Conservation (phyloP, 2,329 filamentous ascomycete species). For the Apiospora pterosperma region DNA sequence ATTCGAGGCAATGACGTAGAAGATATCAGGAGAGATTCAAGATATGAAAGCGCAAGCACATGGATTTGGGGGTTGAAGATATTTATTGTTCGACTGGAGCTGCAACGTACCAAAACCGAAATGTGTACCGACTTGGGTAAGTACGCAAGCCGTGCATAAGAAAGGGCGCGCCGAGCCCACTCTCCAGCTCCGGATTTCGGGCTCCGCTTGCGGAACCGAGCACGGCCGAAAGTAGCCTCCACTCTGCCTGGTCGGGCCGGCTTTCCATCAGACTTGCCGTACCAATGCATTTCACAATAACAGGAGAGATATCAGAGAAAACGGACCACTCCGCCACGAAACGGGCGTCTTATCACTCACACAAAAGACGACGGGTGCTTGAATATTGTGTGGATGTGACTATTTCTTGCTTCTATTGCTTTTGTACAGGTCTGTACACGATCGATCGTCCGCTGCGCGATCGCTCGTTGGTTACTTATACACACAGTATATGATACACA, state of each 20-base stretch:
- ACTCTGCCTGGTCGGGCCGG: background rate
- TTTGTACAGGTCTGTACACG: background rate
- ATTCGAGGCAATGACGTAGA: background rate
- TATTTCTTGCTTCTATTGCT: constrained; percentile 2
- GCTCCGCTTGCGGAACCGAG: constrained; percentile 1
- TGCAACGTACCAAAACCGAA: background rate
- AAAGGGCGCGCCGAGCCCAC: background rate
- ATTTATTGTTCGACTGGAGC: background rate
- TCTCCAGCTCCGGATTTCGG: background rate
- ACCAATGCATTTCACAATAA: background rate
- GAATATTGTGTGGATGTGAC: background rate
- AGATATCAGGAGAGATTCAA: background rate
- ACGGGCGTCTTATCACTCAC: no score
- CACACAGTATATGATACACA: background rate
- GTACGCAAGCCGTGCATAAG: background rate
- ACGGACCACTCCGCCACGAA: background rate
- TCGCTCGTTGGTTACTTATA: background rate
- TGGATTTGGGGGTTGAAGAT: background rate
- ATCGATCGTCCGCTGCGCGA: background rate
- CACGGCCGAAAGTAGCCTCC: background rate
- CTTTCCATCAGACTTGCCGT: background rate
- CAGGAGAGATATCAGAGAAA: background rate
- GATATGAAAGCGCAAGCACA: background rate
- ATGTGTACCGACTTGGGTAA: background rate
- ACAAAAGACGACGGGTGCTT: no score